phyloP scores from a whole-genome alignment of 257 asterid species.

The Przewalskia tangutica region DNA sequence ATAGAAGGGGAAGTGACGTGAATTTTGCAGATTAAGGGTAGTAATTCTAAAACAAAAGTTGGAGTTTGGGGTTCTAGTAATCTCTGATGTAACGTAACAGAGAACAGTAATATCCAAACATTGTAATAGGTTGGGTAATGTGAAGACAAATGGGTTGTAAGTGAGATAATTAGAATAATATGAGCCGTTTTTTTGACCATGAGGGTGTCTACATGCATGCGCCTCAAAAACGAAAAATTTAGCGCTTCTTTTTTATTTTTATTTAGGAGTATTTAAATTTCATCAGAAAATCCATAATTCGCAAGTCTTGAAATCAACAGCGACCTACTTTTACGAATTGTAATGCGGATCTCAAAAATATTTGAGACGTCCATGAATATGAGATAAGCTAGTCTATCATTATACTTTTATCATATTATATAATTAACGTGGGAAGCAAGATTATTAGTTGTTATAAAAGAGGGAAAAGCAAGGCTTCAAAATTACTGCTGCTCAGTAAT shows the following conservation, averaged over 20 bases:
- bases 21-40: not conserved
- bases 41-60: not conserved
- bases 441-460: not conserved
- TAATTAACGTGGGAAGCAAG: slow-evolving; percentile 16
- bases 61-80: not conserved
- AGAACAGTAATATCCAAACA: not conserved
- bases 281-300: no score
- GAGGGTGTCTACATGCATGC: no score
- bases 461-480: not conserved
- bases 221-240: no score
- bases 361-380: no score
- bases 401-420: not conserved
- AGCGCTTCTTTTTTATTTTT: no score
- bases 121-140: not conserved
- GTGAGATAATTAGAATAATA: not conserved
- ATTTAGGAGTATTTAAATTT: no score
- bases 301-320: no score
- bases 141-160: not conserved
- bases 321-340: no score
- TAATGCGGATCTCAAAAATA: no score
- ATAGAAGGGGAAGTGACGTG: not conserved
- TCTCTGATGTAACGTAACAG: no score
- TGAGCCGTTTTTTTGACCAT: no score
- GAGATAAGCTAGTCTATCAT: not conserved
- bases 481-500: not conserved